These are phyloP conservation scores for Durio zibethinus DNA, from an alignment of 345 rosid genomes.

Conservation along the genomic window DNA sequence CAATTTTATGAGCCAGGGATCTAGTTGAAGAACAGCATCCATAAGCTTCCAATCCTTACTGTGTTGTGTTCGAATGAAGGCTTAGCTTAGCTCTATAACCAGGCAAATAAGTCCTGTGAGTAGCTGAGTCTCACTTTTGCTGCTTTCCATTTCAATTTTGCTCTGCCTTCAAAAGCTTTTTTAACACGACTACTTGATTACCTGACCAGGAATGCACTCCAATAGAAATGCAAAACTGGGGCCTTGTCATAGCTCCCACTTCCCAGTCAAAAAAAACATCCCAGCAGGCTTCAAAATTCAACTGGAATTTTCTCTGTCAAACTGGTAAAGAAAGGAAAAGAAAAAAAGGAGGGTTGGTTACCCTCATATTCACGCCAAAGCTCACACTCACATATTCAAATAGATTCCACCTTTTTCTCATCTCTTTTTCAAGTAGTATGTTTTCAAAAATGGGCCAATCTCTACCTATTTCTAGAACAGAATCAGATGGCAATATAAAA, in stretches of 20 bases:
- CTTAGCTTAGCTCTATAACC: neutral
- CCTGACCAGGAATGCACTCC: slow-evolving; percentile 18
- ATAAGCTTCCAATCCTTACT: too few relatives aligned
- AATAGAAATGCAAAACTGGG: slow-evolving; percentile 7
- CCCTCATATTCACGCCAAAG: slow-evolving; percentile 24
- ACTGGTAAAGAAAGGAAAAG: neutral
- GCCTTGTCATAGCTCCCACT: neutral
- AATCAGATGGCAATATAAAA: slow-evolving; percentile 32
- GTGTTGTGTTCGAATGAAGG: neutral
- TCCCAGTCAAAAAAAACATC: slow-evolving; percentile 19
- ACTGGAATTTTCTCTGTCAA: slow-evolving; percentile 23
- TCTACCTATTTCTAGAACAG: slow-evolving; percentile 1
- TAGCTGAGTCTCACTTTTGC: neutral
- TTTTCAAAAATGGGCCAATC: neutral
- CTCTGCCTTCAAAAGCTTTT: neutral
- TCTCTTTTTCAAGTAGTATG: neutral
- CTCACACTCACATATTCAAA: slow-evolving; percentile 30
- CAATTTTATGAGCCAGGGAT: neutral
- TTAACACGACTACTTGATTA: slow-evolving; percentile 6
- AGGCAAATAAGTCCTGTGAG: neutral
- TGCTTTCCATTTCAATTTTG: neutral
- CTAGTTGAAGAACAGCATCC: neutral
- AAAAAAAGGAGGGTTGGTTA: neutral
- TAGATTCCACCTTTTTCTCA: slow-evolving; percentile 27
- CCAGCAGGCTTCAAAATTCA: neutral